Evolutionary conservation across 2,329 filamentous ascomycete species (phyloP), one percentile per base, ranked within the genome.

Genomic region (Blumeria graminis): DNA sequence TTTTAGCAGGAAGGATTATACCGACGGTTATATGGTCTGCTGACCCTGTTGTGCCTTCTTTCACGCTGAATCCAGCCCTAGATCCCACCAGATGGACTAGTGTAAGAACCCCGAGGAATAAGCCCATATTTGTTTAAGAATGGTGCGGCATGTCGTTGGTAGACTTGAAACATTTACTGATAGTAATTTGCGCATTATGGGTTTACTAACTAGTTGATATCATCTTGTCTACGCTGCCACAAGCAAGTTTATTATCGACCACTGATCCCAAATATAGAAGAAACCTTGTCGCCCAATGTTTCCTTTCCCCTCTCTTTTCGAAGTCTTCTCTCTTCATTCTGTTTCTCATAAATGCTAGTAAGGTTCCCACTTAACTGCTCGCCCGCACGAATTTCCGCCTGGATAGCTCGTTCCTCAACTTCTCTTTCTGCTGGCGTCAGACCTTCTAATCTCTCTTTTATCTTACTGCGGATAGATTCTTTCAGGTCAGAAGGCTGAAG

Each of bases 331-430:
- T 75, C 71, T 62, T 72, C 68, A 51, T 74, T 71, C 67, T 81
- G 73, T 63, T 78, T 70, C 57, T 75, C 69, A 69, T 77, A 74
- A 58, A 81, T 66, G 52, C 71, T 70, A 62, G 75, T 69, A 59
- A 86, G 69, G 58, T 74, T 67, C 60, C 70, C 67, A 55, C 78
- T 75, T 63, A 85, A 72, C 62, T 82, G 74, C 52, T 74, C 68
- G 65, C 80, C 78, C 60, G 76, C 74, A 63, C 76, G 71, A 57
- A 76, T 69, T 69, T 86, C 80, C 6, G 77, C 80, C 58, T 74
- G 72, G 59, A 84, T 71, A 18, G 82, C 77, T 58, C 76, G 75
- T 66, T 82, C 76, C 66, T 86, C 82, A 16, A 80, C 67, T 46
- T 72, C 71, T 33, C 78, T 71, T 66, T 84, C 79, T 57, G 71